Evolutionary conservation across 371 early-diverging fungal species (phyloP).

Genomic region (Blakeslea trispora): DNA sequence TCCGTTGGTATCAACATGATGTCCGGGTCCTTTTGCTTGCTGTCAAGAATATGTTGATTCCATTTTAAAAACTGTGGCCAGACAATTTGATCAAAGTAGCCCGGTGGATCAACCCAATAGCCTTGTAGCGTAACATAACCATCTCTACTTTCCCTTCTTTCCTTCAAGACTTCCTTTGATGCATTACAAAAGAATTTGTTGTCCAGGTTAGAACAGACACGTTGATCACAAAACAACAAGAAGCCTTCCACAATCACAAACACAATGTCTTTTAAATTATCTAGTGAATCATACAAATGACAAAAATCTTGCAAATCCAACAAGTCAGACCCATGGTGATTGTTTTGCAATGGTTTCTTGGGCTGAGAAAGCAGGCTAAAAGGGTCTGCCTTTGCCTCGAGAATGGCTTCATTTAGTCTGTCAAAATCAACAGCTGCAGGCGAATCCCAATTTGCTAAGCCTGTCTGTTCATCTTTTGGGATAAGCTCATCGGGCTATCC

Average conservation of each 20-base stretch:
- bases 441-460: conserved; percentile 79
- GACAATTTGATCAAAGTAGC: conserved; percentile 75
- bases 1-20: conserved; percentile 14
- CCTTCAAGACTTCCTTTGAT: conserved; percentile 53
- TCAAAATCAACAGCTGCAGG: conserved; percentile 65
- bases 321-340: conserved; percentile 24
- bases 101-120: conserved; percentile 76
- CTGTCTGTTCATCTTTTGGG: conserved; percentile 59
- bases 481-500: conserved; percentile 61
- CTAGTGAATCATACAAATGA: conserved; percentile 1
- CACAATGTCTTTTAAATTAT: conserved; percentile 10
- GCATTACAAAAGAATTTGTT: conserved; percentile 62
- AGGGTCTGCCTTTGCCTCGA: conserved; percentile 35
- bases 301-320: conserved; percentile 1
- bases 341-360: conserved; percentile 19
- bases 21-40: conserved; percentile 11
- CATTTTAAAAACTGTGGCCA: conserved; percentile 73
- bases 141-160: conserved; percentile 59
- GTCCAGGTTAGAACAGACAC: conserved; percentile 54
- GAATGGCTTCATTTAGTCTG: conserved; percentile 28
- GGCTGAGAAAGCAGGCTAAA: conserved; percentile 7
- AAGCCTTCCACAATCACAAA: conserved; percentile 80
- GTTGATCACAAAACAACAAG: conserved; percentile 53
- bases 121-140: conserved; percentile 77
- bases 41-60: conserved; percentile 36